Base-by-base conservation (phyloP, 2,329 filamentous ascomycete genomes). In the Fusarium neocosmosporiellum region DNA sequence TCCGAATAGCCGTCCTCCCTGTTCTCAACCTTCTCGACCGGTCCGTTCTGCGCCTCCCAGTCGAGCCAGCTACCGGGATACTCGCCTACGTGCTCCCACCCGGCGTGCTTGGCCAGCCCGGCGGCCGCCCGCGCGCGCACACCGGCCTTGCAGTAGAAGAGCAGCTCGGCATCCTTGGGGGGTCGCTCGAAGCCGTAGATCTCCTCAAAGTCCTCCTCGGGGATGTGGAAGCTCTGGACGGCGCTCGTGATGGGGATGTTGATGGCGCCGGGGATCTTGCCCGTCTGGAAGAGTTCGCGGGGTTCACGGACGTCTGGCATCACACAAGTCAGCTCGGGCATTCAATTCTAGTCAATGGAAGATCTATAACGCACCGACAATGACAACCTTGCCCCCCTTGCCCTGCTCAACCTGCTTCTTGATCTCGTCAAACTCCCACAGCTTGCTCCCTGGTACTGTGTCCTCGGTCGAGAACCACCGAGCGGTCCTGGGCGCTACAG, bases 141-240 rank as follows among this genome's bases (percentile, higher is more conserved):
- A 3, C 96, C 96, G 0, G 95, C 92, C 84, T 94, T 97, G 84
- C 96, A 99, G 82, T 98, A 98, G 78, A 98, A 96, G 5, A 98
- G 87, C 16, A 98, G 81, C 72, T 89, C 86, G 34, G 82, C 80
- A 50, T 89, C 86, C 67, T 84, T 85, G 3, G 78, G 77, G 0
- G 87, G 95, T 69, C 94, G 93, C 67, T 87, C 84, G 78, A 93
- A 97, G 5, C 94, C 95, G 82, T 94, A 95, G 18, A 92, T 85
- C 68, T 94, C 93, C 79, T 93, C 89, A 79, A 98, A 98, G 72
- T 98, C 95, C 14, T 94, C 92, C 0, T 88, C 86, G 0, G 87
- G 81, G 9, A 98, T 87, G 81, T 95, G 92, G 78, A 97, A 91
- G 67, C 92, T 92, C 81, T 98, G 95, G 1, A 95, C 91, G 46